Base-by-base conservation (phyloP, 768 basidiomycete genomes). In the Porphyrellus cyaneotinctus region DNA sequence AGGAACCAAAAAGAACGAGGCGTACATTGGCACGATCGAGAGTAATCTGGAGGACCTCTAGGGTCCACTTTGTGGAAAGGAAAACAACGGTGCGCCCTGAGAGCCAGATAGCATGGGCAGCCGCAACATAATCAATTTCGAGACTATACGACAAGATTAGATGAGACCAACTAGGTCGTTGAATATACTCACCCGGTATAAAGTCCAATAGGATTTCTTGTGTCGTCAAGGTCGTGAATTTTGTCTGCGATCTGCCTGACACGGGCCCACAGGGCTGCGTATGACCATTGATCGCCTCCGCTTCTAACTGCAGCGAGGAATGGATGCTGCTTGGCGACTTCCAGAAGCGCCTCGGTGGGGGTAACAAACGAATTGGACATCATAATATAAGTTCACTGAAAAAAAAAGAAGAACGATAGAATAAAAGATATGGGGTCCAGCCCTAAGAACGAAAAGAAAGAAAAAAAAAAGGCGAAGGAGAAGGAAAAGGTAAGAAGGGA, bases 221-320 rank as follows among this genome's bases (percentile, higher is more conserved):
- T 35, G 37, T 44, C 35, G 44, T 56, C 59, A 36, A 66, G 52
- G 31, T 33, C 45, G 32, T 33, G 26, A 17, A 68, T 58, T 45
- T 51, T 51, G 46, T 63, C 58, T 12, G 66, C 58, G 14, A 68
- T 61, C 46, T 58, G 54, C 51, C 60, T 57, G 49, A 68, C 59
- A 42, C 66, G 66, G 45, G 62, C 57, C 66, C 67, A 68, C 15
- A 68, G 58, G 47, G 63, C 67, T 44, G 62, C 63, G n/a, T 68
- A 68, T 43, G 64, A 63, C 66, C 66, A 68, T 58, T 57, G 49
- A 41, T 56, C 49, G 33, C 31, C 51, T 54, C 47, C 58, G n/a
- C 52, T 42, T 30, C 50, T 60, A 35, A 68, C 60, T 9, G 64
- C 66, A 42, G 28, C 11, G 23, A 50, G 52, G 49, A 49, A 61